These are phyloP conservation scores for Cetradonia linearis DNA, from an alignment of 495 filamentous ascomycete species.

Conservation along the genomic window DNA sequence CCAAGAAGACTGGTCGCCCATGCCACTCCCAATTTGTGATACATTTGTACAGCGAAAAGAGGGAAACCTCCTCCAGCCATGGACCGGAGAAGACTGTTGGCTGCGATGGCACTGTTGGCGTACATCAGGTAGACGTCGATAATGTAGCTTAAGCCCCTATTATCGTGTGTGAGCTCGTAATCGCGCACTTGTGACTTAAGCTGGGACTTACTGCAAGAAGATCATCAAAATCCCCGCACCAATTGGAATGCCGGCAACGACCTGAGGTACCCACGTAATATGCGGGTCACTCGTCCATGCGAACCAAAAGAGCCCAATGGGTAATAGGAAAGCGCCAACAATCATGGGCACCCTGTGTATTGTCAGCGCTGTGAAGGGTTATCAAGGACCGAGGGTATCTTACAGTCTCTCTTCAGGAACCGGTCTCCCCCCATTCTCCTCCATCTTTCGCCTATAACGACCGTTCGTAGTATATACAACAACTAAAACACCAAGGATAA, in stretches of 20 bases:
- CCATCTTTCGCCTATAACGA: slow-evolving; percentile 23
- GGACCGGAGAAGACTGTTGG: slow-evolving; percentile 38
- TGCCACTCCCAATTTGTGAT: slow-evolving; percentile 43
- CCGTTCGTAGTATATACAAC: slow-evolving; percentile 39
- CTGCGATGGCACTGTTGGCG: slow-evolving; percentile 40
- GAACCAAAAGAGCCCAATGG: slow-evolving; percentile 47
- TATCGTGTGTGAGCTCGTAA: neutral
- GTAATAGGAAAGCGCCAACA: slow-evolving; percentile 38
- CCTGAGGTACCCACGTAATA: slow-evolving; percentile 27
- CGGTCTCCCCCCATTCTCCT: slow-evolving; percentile 20
- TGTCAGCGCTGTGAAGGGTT: neutral
- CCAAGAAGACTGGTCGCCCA: slow-evolving; percentile 53
- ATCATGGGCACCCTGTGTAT: slow-evolving; percentile 36
- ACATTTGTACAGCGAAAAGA: slow-evolving; percentile 48
- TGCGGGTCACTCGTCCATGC: slow-evolving; percentile 38
- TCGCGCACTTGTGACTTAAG: neutral
- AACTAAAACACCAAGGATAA: slow-evolving; percentile 37
- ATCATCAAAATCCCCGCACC: slow-evolving; percentile 33
- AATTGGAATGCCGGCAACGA: slow-evolving; percentile 28
- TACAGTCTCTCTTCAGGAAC: slow-evolving; percentile 42
- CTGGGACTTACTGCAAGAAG: slow-evolving; percentile 27
- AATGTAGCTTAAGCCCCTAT: slow-evolving; percentile 39
- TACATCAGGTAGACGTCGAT: slow-evolving; percentile 44
- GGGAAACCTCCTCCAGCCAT: slow-evolving; percentile 44
- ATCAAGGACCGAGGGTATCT: neutral